These are phyloP conservation scores for Fraxinus sp. DNA, from an alignment of 305 asterid genomes.

Conservation along the genomic window DNA sequence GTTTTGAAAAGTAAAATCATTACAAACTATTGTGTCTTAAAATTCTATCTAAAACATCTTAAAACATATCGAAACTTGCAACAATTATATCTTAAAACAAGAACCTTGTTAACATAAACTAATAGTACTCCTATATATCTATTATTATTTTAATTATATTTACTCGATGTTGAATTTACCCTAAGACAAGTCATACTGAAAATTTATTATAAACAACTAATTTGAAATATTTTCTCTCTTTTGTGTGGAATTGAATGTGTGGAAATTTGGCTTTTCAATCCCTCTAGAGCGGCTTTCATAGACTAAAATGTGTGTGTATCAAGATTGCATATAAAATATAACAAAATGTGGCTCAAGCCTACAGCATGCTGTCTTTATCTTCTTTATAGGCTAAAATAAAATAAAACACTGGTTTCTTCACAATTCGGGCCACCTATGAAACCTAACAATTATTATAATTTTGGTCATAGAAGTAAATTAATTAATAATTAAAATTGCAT, in stretches of 20 bases:
- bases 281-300: neutral
- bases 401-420: neutral
- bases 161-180: no score
- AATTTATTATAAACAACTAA: neutral
- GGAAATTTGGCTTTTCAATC: neutral
- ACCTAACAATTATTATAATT: no score
- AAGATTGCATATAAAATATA: no score
- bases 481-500: neutral
- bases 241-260: neutral
- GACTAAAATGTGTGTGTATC: neutral
- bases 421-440: neutral
- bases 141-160: no score
- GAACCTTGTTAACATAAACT: no score
- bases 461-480: neutral
- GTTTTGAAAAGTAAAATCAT: no score
- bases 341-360: neutral
- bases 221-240: neutral
- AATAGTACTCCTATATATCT: no score
- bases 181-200: neutral
- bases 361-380: neutral
- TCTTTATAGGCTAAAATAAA: neutral
- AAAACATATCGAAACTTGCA: no score
- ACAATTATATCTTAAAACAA: no score
- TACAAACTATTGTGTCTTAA: no score
- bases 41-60: no score